Percentiles rank a stretch among this genome's conserved stretches.
Evolutionary conservation across 257 asterid species (phyloP).

Genomic region (Gentiana straminea): DNA sequence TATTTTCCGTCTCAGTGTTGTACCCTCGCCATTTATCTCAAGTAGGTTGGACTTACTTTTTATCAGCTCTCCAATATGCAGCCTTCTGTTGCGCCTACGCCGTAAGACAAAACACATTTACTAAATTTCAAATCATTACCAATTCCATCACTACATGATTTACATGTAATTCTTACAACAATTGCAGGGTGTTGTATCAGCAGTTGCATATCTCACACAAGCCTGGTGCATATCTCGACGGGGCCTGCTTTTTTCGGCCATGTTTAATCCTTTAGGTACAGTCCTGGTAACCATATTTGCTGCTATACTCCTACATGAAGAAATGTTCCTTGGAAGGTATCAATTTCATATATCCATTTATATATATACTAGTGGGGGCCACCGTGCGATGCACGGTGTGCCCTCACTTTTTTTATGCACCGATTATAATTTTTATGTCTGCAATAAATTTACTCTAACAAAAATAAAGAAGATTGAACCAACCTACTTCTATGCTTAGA

Average conservation of each 20-base stretch:
- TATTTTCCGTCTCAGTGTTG: slow-evolving; percentile 6
- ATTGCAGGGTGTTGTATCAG: slow-evolving; percentile 19
- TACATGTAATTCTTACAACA: too few relatives aligned
- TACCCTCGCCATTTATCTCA: slow-evolving; percentile 30
- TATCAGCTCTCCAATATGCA: slow-evolving; percentile 23
- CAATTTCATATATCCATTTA: too few relatives aligned
- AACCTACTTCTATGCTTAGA: too few relatives aligned
- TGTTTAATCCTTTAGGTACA: slow-evolving; percentile 57
- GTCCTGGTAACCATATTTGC: slow-evolving; percentile 41
- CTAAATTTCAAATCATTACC: neutral
- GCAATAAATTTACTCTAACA: too few relatives aligned
- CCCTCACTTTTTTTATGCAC: too few relatives aligned
- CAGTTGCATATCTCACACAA: slow-evolving; percentile 45
- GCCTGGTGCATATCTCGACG: slow-evolving; percentile 50
- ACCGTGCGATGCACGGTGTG: too few relatives aligned
- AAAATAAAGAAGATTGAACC: too few relatives aligned
- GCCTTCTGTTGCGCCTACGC: slow-evolving; percentile 19
- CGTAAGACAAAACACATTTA: too few relatives aligned
- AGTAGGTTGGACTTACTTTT: slow-evolving; percentile 30
- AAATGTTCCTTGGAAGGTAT: slow-evolving; percentile 66
- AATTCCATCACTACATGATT: neutral
- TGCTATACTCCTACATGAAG: slow-evolving; percentile 43
- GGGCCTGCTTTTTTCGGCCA: slow-evolving; percentile 63
- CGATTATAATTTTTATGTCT: too few relatives aligned
- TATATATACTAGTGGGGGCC: too few relatives aligned